Base-by-base conservation (phyloP, 768 basidiomycete genomes). In the Amyloporia xantha region DNA sequence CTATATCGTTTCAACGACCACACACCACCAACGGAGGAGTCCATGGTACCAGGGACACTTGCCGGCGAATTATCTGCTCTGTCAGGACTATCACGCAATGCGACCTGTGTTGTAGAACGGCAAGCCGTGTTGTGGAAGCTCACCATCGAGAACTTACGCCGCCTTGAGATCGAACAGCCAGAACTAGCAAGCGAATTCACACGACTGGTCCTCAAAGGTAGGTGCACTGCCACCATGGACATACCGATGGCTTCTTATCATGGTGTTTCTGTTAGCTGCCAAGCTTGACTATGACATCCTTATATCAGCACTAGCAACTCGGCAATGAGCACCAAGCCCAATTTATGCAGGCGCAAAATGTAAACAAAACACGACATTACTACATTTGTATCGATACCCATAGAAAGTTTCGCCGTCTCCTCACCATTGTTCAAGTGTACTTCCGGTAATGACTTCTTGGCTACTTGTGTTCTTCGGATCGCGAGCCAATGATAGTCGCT, bases 31-130 rank as follows among this genome's bases (percentile, higher is more conserved):
- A 81, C 91, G 42, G 84, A 88, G 59, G 92, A 95, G 68, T 89
- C 86, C 1, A 95, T 95, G 92, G 90, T 94, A 0, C 81, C 91
- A 3, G 94, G 93, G 2, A 91, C 92, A 0, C 69, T 97, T 2
- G 91, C 94, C 9, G 95, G 95, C 0, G 95, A 97, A 66, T 65
- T 99, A 45, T 84, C 90, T 0, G 88, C 86, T 30, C 69, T 99
- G 11, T 83, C 92, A 7, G 81, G 81, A 19, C 72, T 84, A 17
- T 74, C 81, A 15, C 74, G 95, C 41, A 98, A 96, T 61, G 86
- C 93, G 21, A 89, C 85, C 3, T 90, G 90, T 28, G 71, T 84
- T 0, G 90, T 86, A 2, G 95, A 97, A 65, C 73, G 81, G 4
- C 74, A 81, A 6, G 83, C 80, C 5, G 77, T 84, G 12, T 55